phyloP scores from a whole-genome alignment of 2,329 filamentous ascomycete genomes.

The Coleophoma cylindrospora region DNA sequence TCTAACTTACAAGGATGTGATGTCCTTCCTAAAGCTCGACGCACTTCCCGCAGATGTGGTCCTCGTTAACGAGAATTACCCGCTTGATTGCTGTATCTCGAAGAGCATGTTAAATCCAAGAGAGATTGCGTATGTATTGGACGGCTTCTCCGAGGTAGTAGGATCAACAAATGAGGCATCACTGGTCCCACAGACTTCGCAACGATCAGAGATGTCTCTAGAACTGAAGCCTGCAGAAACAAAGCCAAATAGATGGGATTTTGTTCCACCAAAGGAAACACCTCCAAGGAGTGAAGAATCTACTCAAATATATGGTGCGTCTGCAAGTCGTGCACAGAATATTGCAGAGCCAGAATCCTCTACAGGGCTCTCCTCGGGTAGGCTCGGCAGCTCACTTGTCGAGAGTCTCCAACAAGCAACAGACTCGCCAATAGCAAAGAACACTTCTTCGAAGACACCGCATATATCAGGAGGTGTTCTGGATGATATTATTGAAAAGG shows the following conservation, averaged over 20 bases:
- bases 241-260: conserved; percentile 32
- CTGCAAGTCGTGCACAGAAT: not conserved
- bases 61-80: conserved; percentile 65
- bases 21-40: conserved; percentile 43
- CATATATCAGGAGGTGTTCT: conserved; percentile 44
- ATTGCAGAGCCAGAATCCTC: not conserved
- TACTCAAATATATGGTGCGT: conserved; percentile 1
- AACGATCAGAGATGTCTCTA: conserved; percentile 26
- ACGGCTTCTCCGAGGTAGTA: conserved; percentile 3
- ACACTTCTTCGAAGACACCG: no score
- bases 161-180: not conserved
- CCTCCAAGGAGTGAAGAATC: conserved; percentile 31
- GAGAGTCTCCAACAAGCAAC: conserved; percentile 5
- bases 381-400: not conserved
- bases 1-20: conserved; percentile 59
- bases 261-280: conserved; percentile 33
- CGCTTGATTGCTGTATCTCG: conserved; percentile 57
- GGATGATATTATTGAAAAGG: conserved; percentile 57
- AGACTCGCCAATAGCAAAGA: no score
- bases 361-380: not conserved
- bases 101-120: conserved; percentile 51
- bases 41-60: conserved; percentile 32
- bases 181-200: not conserved
- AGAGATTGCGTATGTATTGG: conserved; percentile 54
- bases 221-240: conserved; percentile 42